phyloP scores from a whole-genome alignment of 2,329 filamentous ascomycete species.

The Capronia coronata region DNA sequence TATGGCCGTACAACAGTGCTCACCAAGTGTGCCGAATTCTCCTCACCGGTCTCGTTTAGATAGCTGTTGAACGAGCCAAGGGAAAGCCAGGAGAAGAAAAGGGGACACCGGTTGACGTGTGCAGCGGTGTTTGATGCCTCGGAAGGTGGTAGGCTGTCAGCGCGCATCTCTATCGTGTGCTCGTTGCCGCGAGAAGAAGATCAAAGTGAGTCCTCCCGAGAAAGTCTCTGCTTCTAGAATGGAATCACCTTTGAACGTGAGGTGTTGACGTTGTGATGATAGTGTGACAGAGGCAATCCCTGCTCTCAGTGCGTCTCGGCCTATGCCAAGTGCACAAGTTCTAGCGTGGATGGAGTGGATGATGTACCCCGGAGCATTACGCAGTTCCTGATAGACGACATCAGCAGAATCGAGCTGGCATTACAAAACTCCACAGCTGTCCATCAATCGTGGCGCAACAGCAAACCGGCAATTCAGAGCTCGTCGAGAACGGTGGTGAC shows the following conservation, averaged over 20 bases:
- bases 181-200: conserved; percentile 3
- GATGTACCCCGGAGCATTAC: conserved; percentile 2
- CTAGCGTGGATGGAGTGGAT: background rate
- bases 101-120: too few species aligned
- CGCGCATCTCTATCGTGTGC: background rate
- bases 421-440: background rate
- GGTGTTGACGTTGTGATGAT: background rate
- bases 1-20: too few species aligned
- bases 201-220: background rate
- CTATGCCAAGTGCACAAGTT: conserved; percentile 1
- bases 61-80: too few species aligned
- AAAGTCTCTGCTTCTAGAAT: too few species aligned
- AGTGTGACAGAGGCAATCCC: conserved; percentile 3
- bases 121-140: background rate
- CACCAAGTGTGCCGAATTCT: too few species aligned
- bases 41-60: too few species aligned
- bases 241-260: too few species aligned
- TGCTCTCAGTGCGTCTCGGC: conserved; percentile 1
- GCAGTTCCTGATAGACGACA: conserved; percentile 1
- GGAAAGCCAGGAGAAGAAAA: too few species aligned
- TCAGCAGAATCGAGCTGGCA: background rate
- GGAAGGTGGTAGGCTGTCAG: conserved; percentile 3
- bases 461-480: too few species aligned
- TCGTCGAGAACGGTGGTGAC: too few species aligned
- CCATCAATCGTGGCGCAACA: background rate